Base-by-base conservation (phyloP, 2,329 filamentous ascomycete genomes). In the Thermothelomyces thermophilus region DNA sequence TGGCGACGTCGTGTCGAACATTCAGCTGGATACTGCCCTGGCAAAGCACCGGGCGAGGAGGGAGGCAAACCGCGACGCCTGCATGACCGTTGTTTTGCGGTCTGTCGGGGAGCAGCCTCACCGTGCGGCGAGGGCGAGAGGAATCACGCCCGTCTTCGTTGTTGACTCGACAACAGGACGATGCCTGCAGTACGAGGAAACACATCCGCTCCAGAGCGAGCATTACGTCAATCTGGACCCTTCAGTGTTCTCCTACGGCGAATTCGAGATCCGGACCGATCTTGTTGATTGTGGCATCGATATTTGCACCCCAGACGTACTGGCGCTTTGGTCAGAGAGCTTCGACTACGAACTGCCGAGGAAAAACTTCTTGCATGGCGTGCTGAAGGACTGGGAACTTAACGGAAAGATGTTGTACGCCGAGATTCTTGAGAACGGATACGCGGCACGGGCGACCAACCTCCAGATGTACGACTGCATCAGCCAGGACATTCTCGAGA, bases 371-470 rank as follows among this genome's bases (percentile, higher is more conserved):
- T 69, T 91, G 41, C 82, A 84, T 62, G 90, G 90, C 52, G 90
- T 97, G 1, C 72, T 98, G 47, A 96, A 96, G 70, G 93, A 98
- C 66, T 95, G 89, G 72, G 93, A 98, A 65, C 74, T 97, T 50
- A 97, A 97, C 66, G 90, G 90, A 52, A 95, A 97, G 72, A 90
- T 89, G n/a, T 88, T 98, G 46, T 90, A 96, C 65, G 86, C 89
- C 2, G 86, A 97, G 61, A 84, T 97, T 56, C 74, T 94, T 39
- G 79, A 82, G 31, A 80, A 90, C 45, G 82, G 88, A 52, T 98
- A 97, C 63, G 87, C 89, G 1, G 90, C 90, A 1, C 78, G 93
- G 56, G 90, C 89, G 11, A 84, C 81, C 63, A 95, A 90, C 62
- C 75, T 97, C 20, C 86, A 87, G 62, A 84, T 90, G 63, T 98